Base-by-base conservation (phyloP, 2,329 filamentous ascomycete species). In the Scortechinia acanthostroma region DNA sequence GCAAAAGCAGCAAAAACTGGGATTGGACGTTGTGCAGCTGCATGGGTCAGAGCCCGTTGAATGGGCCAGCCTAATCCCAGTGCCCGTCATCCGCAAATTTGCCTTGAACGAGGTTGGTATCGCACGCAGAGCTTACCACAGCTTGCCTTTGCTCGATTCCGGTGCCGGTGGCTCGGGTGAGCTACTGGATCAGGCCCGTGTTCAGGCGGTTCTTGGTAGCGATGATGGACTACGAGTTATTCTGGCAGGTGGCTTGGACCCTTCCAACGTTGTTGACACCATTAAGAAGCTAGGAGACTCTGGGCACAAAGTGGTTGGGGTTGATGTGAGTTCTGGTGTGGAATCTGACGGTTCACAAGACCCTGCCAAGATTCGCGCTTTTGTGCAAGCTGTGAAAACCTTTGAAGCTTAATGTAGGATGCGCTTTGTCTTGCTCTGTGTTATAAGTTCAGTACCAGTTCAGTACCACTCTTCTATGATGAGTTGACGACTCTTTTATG, bases 251-350 rank as follows among this genome's bases (percentile, higher is more conserved):
- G 94, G 93, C 0, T 60, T 98, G 46, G 81, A 81, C 48, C 80
- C 88, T 1, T 79, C 83, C 2, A 98, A 96, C 56, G 86, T 98
- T 3, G 69, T 69, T 1, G 70, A 78, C 3, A 74, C 78, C 4
- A 68, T 98, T 16, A 67, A 71, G 19, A 73, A 75, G 14, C 66
- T 91, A 15, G 84, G 81, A 4, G 60, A 78, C 6, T 70, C 71
- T 21, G 70, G 70, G 6, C 78, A 83, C 48, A 77, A 96, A 13
- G 69, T 90, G 23, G 91, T 85, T 2, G 86, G 98, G 3, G 93
- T 98, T 68, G 88, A 95, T 17, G 95, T 90, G 62, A 95, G 88
- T 57, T 94, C 94, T 1, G 90, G 98, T 2, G 93, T 97, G 65
- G 82, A 88, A 56, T 72, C 80, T 25, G 77, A 85, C 53, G 91